phyloP scores from a whole-genome alignment of 805 yeast genomes.

The Saccharomyces jurei region DNA sequence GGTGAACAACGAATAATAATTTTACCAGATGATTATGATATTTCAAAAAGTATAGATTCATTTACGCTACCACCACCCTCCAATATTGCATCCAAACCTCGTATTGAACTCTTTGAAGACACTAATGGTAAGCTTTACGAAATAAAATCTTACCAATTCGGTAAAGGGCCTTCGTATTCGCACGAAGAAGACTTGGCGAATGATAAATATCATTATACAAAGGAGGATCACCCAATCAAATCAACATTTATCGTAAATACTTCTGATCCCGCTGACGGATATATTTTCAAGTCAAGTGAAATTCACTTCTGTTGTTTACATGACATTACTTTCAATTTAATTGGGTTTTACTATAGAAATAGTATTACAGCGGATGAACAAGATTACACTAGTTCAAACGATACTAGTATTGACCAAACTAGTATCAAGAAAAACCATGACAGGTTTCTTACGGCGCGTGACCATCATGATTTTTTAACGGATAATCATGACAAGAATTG shows the following conservation, averaged over 20 bases:
- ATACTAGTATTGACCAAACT: not conserved
- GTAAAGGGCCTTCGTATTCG: slow-evolving; percentile 19
- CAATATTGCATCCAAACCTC: slow-evolving; percentile 15
- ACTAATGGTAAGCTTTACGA: slow-evolving; percentile 10
- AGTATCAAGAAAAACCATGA: slow-evolving; percentile 3
- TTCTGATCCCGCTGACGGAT: slow-evolving; percentile 17
- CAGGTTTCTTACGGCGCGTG: slow-evolving; percentile 25
- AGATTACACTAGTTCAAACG: slow-evolving; percentile 10
- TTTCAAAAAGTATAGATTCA: not conserved
- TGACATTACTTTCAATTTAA: slow-evolving; percentile 23
- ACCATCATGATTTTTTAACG: slow-evolving; percentile 27
- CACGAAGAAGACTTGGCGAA: slow-evolving; percentile 16
- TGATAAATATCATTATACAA: slow-evolving; percentile 22
- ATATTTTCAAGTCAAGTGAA: slow-evolving; percentile 13
- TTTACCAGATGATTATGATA: not conserved
- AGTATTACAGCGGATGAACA: slow-evolving; percentile 11
- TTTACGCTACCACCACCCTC: slow-evolving; percentile 27
- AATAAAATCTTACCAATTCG: slow-evolving; percentile 18
- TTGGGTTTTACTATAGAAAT: slow-evolving; percentile 17
- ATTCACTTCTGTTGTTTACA: slow-evolving; percentile 13
- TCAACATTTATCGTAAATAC: slow-evolving; percentile 20
- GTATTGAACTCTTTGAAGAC: slow-evolving; percentile 10
- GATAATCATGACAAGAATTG: slow-evolving; percentile 23
- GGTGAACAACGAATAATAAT: not conserved
- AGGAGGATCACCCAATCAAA: slow-evolving; percentile 18